Percentiles rank a stretch among this genome's conserved stretches.
phyloP scores from a whole-genome alignment of 1,284 basidiomycete genomes.

The Apiotrichum siamense region DNA sequence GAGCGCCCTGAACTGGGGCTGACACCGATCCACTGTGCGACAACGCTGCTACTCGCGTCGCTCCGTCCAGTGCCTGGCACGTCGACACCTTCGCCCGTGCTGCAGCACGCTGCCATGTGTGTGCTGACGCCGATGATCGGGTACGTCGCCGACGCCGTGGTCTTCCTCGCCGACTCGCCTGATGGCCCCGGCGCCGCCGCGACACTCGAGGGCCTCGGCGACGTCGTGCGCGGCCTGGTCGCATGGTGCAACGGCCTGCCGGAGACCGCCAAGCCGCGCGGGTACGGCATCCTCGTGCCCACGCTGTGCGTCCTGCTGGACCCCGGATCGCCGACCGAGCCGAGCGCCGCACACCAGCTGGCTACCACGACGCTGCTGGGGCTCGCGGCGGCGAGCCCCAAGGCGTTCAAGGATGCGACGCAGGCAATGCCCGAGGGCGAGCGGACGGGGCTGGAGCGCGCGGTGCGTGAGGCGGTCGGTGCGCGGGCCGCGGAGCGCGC shows the following conservation, averaged over 20 bases:
- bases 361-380: constrained; percentile 68
- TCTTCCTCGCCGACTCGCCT: constrained; percentile 56
- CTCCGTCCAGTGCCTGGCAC: constrained; percentile 21
- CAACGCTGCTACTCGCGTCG: constrained; percentile 65
- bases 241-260: constrained; percentile 58
- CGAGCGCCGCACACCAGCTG: constrained; percentile 56
- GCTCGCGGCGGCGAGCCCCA: constrained; percentile 67
- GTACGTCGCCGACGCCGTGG: constrained; percentile 65
- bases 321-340: constrained; percentile 49
- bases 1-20: constrained; percentile 62
- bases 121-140: constrained; percentile 74
- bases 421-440: constrained; percentile 59
- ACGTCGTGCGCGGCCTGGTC: constrained; percentile 74
- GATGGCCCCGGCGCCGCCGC: constrained; percentile 15
- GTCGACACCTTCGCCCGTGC: constrained; percentile 47
- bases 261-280: constrained; percentile 59
- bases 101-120: constrained; percentile 65
- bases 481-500: constrained; percentile 34
- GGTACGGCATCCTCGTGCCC: constrained; percentile 72
- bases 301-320: constrained; percentile 70
- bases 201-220: constrained; percentile 56
- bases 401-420: constrained; percentile 81
- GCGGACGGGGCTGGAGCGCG: constrained; percentile 65
- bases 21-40: constrained; percentile 83
- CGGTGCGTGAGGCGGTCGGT: constrained; percentile 69